phyloP scores from a whole-genome alignment of 495 filamentous ascomycete species.

The Penicillium turbatum region DNA sequence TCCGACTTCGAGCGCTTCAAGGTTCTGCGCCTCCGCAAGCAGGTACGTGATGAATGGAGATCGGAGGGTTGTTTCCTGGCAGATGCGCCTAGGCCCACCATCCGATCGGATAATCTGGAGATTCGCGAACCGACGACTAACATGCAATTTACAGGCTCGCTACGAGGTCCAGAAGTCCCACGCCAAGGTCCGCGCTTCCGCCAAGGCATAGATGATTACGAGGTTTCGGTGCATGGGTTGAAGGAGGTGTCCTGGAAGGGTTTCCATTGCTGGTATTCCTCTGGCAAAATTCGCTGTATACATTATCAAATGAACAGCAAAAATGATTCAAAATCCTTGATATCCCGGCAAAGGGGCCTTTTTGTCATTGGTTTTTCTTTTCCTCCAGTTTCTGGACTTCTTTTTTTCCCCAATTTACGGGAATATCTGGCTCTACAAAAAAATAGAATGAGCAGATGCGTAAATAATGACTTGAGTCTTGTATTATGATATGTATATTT shows the following conservation, averaged over 20 bases:
- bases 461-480: constrained; percentile 7
- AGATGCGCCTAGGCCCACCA: constrained; percentile 2
- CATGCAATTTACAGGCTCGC: constrained; percentile 55
- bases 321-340: constrained; percentile 50
- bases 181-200: constrained; percentile 65
- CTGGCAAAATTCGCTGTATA: constrained; percentile 45
- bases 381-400: constrained; percentile 22
- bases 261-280: constrained; percentile 45
- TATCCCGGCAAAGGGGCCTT: constrained; percentile 39
- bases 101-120: constrained; percentile 2
- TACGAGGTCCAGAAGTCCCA: constrained; percentile 94
- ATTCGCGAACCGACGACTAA: constrained; percentile 12
- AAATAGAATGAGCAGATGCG: constrained; percentile 14
- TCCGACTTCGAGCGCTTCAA: constrained; percentile 99
- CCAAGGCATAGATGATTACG: constrained; percentile 49
- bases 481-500: constrained; percentile 1
- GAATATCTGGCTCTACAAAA: constrained; percentile 8
- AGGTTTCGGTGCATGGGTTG: constrained; percentile 48
- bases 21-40: constrained; percentile 95
- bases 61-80: background rate
- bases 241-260: constrained; percentile 47
- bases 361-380: constrained; percentile 22
- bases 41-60: constrained; percentile 51
- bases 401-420: constrained; percentile 13
- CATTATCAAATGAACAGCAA: constrained; percentile 47